Evolutionary conservation across 768 basidiomycete genomes (phyloP).

Genomic region (Pleurotus ostreatus): DNA sequence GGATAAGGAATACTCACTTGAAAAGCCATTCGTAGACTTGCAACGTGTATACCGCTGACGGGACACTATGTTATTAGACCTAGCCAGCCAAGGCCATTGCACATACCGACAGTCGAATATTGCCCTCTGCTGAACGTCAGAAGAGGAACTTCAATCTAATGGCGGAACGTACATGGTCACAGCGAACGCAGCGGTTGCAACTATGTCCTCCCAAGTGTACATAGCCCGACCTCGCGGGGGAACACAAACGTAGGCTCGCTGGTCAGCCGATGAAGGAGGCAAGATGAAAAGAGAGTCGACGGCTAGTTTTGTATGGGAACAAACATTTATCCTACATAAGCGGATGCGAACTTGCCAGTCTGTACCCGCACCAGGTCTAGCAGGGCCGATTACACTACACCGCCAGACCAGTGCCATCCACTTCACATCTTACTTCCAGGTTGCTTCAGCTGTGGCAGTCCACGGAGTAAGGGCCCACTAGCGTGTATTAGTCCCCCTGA

Average conservation of each 20-base stretch:
- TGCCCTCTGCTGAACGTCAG: background rate
- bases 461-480: no score
- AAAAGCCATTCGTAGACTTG: constrained; percentile 23
- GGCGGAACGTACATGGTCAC: background rate
- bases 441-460: no score
- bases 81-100: background rate
- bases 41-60: constrained; percentile 13
- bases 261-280: no score
- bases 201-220: constrained; percentile 1
- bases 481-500: no score
- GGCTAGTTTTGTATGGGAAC: no score
- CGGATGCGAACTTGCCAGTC: no score
- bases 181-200: constrained; percentile 4
- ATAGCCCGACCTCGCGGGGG: background rate
- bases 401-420: no score
- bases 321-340: no score
- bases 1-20: constrained; percentile 11
- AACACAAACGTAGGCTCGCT: background rate
- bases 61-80: background rate
- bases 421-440: no score
- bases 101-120: constrained; percentile 6
- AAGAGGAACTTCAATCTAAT: background rate
- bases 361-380: no score
- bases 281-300: no score
- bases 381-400: no score